Evolutionary conservation across 2,329 filamentous ascomycete species (phyloP), one percentile per base, ranked within the genome.

Genomic region (Penicillium concentricum): DNA sequence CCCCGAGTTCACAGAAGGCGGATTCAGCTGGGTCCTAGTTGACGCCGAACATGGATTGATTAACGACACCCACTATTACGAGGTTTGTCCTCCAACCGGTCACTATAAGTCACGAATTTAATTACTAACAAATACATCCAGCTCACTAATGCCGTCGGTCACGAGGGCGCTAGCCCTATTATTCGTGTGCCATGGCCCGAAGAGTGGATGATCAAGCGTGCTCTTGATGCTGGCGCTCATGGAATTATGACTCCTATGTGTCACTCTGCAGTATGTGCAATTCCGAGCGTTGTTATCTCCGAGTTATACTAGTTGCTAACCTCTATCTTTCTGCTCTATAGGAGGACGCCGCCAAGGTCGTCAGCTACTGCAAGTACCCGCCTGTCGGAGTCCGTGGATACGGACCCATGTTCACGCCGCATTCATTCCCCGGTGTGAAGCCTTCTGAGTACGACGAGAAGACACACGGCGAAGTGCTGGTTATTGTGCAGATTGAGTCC

Each of bases 401-500:
- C 60, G 74, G 74, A 3, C 74, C 74, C 2, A 65, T 74, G 66
- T 75, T 68, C 38, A 66, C 73, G 0, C 56, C 68, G 5, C 72
- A 72, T 44, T 63, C 69, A 3, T 65, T 74, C 43, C 65, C 70
- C 2, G 63, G 60, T 1, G 59, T 69, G 2, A 57, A 62, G 30
- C 54, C 65, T 9, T 69, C 57, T 6, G 65, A 70, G 10, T 75
- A 78, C 56, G 69, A 76, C 47, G 57, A 62, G 7, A 63, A 63
- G n/a, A 73, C 72, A 6, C 70, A 77, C 51, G 54, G 59, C 4
- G 60, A 61, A 1, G 58, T 76, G 12, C 38, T 71, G 9, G 71
- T 74, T 1, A 65, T 70, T 41, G 71, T 78, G 18, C 76, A 78
- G 63, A 78, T 78, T 47, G 76, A 78, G 69, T 76, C 76, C 0